Base-by-base conservation (phyloP, 371 early-diverging fungal genomes). In the Lichtheimia hyalospora region DNA sequence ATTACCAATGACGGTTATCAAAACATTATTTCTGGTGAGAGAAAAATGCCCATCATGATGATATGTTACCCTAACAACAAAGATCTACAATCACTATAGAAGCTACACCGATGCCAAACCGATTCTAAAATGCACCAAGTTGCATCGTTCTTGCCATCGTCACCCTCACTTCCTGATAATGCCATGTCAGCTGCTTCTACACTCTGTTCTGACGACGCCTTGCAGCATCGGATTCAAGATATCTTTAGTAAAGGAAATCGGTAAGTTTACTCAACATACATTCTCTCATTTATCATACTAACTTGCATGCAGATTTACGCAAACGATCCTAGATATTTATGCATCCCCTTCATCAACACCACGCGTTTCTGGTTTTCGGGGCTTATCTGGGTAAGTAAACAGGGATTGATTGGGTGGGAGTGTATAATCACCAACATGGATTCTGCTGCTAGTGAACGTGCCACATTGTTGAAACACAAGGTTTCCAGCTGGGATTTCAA, bases 401-500 rank as follows among this genome's bases (percentile, higher is more conserved):
- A n/a, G 46, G 8, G 2, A 21, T 4, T 46, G 18, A 46, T 46
- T 46, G 46, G n/a, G 46, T 21, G 6, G 46, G 18, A 46, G 46
- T 21, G 4, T n/a, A 3, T 44, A 44, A n/a, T 44, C 28, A 48
- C 23, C 39, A 8, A 27, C 18, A 12, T 34, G 41, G 14, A 27
- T 25, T 49, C 49, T 5, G 16, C 41, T 54, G 21, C 12, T 48
- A 64, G 69, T 41, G 80, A 84, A 42, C 71, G 72, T 14, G 68
- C 67, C 10, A 60, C 61, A 12, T 24, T 62, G 46, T 69, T 86
- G n/a, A 65, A 74, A 57, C 64, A 67, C 34, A 75, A 74, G 49
- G 66, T 89, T 0, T 73, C 84, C 18, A 79, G 79, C 23, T 90
- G 90, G 90, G 84, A 86, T 23, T 88, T 89, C 62, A 75, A 73